These are phyloP conservation scores for Nicotiana benthamiana DNA, from an alignment of 257 asterid genomes.

Conservation along the genomic window DNA sequence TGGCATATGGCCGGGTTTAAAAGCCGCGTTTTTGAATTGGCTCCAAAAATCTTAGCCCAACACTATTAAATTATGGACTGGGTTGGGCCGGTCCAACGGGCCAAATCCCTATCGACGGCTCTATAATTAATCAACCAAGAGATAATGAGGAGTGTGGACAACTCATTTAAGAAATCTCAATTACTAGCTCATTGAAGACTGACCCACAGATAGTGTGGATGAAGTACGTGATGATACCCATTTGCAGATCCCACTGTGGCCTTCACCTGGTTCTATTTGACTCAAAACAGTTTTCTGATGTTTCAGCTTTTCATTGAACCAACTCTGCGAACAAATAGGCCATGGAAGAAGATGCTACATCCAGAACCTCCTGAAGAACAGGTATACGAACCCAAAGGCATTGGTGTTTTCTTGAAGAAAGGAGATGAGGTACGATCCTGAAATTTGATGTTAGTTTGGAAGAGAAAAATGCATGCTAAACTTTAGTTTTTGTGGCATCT, in stretches of 20 bases:
- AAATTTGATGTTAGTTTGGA: neutral
- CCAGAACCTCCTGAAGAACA: conserved; percentile 61
- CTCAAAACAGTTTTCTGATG: neutral
- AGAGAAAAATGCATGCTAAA: neutral
- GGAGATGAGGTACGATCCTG: conserved; percentile 76
- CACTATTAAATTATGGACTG: too few species aligned
- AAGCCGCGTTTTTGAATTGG: too few species aligned
- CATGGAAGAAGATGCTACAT: conserved; percentile 54
- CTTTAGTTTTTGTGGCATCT: neutral
- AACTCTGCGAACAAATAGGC: conserved; percentile 60
- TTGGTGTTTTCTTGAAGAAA: conserved; percentile 61
- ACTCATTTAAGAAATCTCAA: neutral
- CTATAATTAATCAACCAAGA: neutral
- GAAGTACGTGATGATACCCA: neutral
- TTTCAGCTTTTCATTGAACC: conserved; percentile 81
- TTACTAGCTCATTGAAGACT: neutral
- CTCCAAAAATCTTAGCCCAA: too few species aligned
- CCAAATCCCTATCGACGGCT: too few species aligned
- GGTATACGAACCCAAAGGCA: conserved; percentile 52
- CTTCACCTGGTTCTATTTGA: conserved; percentile 5
- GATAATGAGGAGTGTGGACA: neutral
- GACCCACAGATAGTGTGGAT: neutral
- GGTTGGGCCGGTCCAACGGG: too few species aligned
- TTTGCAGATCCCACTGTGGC: neutral
- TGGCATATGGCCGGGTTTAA: too few species aligned